Evolutionary conservation across 371 early-diverging fungal species (phyloP).

Genomic region (Batkoa obscura): DNA sequence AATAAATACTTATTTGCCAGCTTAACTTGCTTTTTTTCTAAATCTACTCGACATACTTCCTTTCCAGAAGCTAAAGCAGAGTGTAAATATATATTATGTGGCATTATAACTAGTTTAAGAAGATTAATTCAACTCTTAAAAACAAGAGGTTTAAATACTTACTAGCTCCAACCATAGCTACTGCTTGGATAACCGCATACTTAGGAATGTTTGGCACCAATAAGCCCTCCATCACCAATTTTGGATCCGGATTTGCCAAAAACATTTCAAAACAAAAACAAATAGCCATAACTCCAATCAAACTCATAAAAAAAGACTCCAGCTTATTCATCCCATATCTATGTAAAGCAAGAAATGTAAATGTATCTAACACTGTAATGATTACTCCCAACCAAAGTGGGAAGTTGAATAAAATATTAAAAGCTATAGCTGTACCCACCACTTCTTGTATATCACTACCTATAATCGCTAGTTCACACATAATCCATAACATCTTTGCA

Average conservation of each 20-base stretch:
- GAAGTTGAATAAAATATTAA: slow-evolving; percentile 36
- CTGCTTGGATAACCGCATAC: slow-evolving; percentile 36
- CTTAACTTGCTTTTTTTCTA: slow-evolving; percentile 22
- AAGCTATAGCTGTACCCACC: slow-evolving; percentile 52
- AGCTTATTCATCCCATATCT: slow-evolving; percentile 41
- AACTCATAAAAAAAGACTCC: slow-evolving; percentile 37
- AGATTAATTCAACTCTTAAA: slow-evolving; percentile 4
- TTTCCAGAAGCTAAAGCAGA: slow-evolving; percentile 8
- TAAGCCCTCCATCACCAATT: slow-evolving; percentile 34
- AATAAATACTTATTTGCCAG: slow-evolving; percentile 46
- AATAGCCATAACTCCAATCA: slow-evolving; percentile 37
- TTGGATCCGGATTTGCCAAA: slow-evolving; percentile 25
- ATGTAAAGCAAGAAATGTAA: slow-evolving; percentile 38
- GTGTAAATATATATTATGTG: slow-evolving; percentile 56
- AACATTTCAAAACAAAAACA: slow-evolving; percentile 53
- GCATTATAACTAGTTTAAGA: slow-evolving; percentile 29
- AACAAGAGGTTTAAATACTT: background rate
- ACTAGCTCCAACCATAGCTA: slow-evolving; percentile 40
- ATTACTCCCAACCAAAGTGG: slow-evolving; percentile 42
- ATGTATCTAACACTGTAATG: slow-evolving; percentile 45
- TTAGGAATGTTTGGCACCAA: slow-evolving; percentile 30
- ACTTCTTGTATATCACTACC: slow-evolving; percentile 58
- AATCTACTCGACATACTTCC: background rate
- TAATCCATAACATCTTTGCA: slow-evolving; percentile 26
- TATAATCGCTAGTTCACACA: slow-evolving; percentile 54